These are phyloP conservation scores for Chlamydomonas sp. DNA, from an alignment of 139 green algal species.

Conservation along the genomic window DNA sequence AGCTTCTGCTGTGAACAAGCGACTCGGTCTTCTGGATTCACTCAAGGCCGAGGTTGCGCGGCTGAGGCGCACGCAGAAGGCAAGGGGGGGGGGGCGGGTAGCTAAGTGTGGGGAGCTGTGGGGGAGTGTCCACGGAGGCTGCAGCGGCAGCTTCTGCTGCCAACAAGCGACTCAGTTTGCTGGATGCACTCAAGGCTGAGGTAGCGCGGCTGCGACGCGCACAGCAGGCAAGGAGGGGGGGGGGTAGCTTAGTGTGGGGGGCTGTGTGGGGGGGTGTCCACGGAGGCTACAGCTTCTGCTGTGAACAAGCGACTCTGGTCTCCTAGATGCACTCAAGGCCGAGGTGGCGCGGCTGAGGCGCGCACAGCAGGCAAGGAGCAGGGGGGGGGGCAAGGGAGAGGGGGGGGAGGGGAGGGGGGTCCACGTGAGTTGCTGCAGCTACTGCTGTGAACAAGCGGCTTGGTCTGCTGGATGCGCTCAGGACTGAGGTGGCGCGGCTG, in stretches of 20 bases:
- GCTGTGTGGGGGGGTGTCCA: neutral
- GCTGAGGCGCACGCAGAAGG: neutral
- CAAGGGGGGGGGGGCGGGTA: neutral
- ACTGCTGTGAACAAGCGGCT: constrained; percentile 21
- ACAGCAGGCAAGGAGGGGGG: neutral
- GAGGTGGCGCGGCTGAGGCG: constrained; percentile 23
- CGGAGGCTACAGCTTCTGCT: constrained; percentile 20
- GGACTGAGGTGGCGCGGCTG: constrained; percentile 22
- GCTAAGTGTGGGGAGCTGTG: constrained; percentile 2
- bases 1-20: neutral
- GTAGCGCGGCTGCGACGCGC: neutral
- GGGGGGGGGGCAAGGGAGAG: neutral
- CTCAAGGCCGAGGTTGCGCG: neutral
- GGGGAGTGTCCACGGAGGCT: neutral
- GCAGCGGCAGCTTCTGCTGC: constrained; percentile 22
- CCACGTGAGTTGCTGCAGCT: constrained; percentile 16
- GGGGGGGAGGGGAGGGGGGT: neutral
- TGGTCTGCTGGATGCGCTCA: constrained; percentile 21
- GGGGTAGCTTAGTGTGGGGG: neutral
- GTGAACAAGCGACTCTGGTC: constrained; percentile 16
- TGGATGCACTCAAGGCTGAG: constrained; percentile 25
- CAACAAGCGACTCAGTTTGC: constrained; percentile 17
- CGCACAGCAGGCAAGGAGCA: neutral
- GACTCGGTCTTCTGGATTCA: neutral
- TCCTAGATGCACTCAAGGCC: constrained; percentile 20